These are phyloP conservation scores for Magnaporthales sp. DNA, from an alignment of 2,329 filamentous ascomycete species.

Conservation along the genomic window DNA sequence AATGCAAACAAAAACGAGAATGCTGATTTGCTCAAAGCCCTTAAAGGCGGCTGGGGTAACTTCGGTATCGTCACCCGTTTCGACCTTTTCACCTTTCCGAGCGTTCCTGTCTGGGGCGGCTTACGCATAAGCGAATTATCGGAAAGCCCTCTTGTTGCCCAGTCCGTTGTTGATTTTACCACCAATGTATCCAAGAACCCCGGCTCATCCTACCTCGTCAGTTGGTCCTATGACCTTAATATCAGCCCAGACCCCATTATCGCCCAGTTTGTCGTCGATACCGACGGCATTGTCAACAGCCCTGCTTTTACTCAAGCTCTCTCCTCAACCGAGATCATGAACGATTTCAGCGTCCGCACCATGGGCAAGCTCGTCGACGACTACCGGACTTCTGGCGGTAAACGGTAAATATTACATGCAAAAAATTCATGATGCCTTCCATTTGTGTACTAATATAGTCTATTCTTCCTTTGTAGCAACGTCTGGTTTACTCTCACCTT, in stretches of 20 bases:
- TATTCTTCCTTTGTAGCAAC: constrained; percentile 11
- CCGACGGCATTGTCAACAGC: too few species aligned
- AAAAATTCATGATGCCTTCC: background rate
- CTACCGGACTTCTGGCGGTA: background rate
- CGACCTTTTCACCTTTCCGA: constrained; percentile 7
- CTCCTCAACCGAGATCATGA: constrained; percentile 17
- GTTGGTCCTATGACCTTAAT: background rate
- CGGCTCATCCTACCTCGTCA: too few species aligned
- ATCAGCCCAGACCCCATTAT: background rate
- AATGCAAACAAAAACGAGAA: constrained; percentile 23
- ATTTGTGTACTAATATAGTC: background rate
- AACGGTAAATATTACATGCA: background rate
- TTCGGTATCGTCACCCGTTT: constrained; percentile 23
- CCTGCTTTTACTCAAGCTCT: too few species aligned
- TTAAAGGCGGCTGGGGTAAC: constrained; percentile 33
- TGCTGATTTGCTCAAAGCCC: constrained; percentile 29
- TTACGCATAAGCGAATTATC: background rate
- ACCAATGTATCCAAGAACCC: too few species aligned
- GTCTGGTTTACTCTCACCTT: constrained; percentile 17
- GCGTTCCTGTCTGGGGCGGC: constrained; percentile 7
- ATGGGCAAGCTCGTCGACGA: constrained; percentile 1
- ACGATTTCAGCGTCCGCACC: constrained; percentile 19
- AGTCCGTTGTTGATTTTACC: too few species aligned
- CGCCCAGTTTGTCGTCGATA: too few species aligned
- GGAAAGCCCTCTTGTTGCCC: background rate